phyloP scores from a whole-genome alignment of 164 flowering plant species.

The Dillenia suffruticosa region DNA sequence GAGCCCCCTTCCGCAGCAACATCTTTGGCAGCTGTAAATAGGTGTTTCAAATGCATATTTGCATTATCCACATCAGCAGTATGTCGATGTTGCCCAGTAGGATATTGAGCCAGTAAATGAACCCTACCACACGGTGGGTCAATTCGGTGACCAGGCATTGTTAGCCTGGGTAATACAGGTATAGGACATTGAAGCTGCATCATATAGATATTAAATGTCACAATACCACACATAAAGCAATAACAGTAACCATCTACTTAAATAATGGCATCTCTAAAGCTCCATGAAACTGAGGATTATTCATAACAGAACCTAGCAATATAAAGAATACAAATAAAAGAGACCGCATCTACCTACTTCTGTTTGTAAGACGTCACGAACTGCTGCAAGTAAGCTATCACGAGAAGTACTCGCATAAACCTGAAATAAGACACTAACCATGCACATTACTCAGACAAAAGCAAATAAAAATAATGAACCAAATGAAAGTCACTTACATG shows the following conservation, averaged over 20 bases:
- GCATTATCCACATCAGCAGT: conserved; percentile 64
- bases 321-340: conserved; percentile 5
- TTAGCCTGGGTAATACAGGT: conserved; percentile 85
- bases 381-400: conserved; percentile 93
- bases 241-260: background rate
- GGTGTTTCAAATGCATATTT: conserved; percentile 86
- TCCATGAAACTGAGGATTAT: background rate
- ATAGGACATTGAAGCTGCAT: conserved; percentile 82
- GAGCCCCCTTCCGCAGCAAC: conserved; percentile 96
- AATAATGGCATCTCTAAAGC: background rate
- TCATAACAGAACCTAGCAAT: background rate
- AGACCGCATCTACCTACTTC: conserved; percentile 77
- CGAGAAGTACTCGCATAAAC: conserved; percentile 97
- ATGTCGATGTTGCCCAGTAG: conserved; percentile 38
- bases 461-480: background rate
- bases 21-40: conserved; percentile 95
- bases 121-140: conserved; percentile 99
- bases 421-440: conserved; percentile 33
- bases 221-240: background rate
- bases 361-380: conserved; percentile 87
- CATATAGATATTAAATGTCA: conserved; percentile 1
- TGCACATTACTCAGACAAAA: conserved; percentile 17
- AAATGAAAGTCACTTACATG: conserved; percentile 54
- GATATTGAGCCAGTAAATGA: conserved; percentile 29
- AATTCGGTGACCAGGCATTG: conserved; percentile 98